Percentiles rank a stretch among this genome's conserved stretches.
Evolutionary conservation across 495 filamentous ascomycete species (phyloP).

Genomic region (Daldinia decipiens): DNA sequence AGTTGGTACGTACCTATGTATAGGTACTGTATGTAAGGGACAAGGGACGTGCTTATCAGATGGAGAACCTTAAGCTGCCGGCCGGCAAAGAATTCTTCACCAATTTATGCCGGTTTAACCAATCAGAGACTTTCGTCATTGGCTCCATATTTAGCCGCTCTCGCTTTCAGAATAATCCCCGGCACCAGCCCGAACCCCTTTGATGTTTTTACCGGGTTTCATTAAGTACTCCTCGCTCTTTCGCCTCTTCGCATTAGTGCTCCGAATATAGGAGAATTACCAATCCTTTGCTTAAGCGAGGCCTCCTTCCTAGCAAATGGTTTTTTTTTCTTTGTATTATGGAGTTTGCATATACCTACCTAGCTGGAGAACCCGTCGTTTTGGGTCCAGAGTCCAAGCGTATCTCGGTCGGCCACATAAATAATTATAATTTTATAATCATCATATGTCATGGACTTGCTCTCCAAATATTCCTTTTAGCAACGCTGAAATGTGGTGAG

Average conservation of each 20-base stretch:
- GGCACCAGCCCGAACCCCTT: slow-evolving; percentile 1
- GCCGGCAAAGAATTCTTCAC: background rate
- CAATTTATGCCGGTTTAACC: background rate
- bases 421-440: background rate
- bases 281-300: slow-evolving; percentile 8
- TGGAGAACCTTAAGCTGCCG: background rate
- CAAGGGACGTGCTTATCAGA: background rate
- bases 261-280: slow-evolving; percentile 38
- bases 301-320: background rate
- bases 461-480: background rate
- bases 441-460: background rate
- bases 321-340: background rate
- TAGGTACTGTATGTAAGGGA: background rate
- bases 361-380: background rate
- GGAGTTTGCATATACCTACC: background rate
- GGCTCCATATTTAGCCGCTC: slow-evolving; percentile 35
- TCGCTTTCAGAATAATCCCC: slow-evolving; percentile 35
- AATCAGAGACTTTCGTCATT: slow-evolving; percentile 14
- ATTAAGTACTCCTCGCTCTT: slow-evolving; percentile 24
- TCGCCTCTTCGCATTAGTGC: slow-evolving; percentile 19
- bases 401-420: background rate
- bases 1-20: no score
- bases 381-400: background rate
- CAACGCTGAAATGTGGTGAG: background rate
- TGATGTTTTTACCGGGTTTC: background rate